Evolutionary conservation across 345 rosid genomes (phyloP), one percentile per base, ranked within the genome.

Genomic region (Bruguiera parviflora): DNA sequence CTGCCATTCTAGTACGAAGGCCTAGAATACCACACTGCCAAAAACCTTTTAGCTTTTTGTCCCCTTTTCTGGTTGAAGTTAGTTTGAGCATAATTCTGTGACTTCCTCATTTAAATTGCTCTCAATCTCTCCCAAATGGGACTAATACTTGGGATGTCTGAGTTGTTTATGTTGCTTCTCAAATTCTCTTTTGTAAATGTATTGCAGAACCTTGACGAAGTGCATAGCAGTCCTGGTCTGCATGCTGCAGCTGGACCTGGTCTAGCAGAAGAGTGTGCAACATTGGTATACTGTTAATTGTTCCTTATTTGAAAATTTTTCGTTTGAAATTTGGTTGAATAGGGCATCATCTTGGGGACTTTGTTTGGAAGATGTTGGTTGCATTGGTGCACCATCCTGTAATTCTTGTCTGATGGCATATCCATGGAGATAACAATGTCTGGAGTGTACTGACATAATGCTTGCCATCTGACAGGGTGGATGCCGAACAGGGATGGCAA

Each of bases 401-500:
- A 43, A 13, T 63, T 53, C 20, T 59, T 19, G 69, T 63, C 16
- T 28, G 21, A 21, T n/a, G 49, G 13, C 11, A 39, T 39, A 39
- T 47, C 35, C 21, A 60, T 57, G 60, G 58, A 58, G 72, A 19
- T 71, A 27, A 63, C 47, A 75, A 28, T 35, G 58, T 21, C 31
- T 28, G 33, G 66, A 33, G 29, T 62, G 35, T 63, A 13, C 53
- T 68, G 66, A 72, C 65, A 37, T 66, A 55, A 55, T 43, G 11
- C 59, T 72, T 83, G 46, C 73, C 72, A 43, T 72, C 73, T 67
- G 71, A 64, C 81, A 95, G 99, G 98, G 98, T 73, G 99, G 98
- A 65, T 92, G 98, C 84, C 82, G 98, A 67, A 96, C 99, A 31
- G 99, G 99, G 75, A 89, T 87, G 97, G 98, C 98, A 1, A 96